Base-by-base conservation (phyloP, 2,329 filamentous ascomycete species). In the Phialocephala sp. region DNA sequence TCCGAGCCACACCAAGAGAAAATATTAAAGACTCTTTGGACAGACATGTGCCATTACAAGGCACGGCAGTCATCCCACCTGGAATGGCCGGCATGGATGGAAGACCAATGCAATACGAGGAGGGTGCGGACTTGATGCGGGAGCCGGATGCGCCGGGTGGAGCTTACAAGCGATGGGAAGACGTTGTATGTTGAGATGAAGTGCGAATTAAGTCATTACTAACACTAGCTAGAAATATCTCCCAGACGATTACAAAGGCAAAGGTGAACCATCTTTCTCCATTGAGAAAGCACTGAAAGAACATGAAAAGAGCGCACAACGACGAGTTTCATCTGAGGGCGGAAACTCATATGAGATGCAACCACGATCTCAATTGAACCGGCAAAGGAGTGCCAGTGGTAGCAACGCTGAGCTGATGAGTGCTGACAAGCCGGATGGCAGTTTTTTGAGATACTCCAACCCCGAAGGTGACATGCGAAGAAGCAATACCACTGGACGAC, bases 51-150 rank as follows among this genome's bases (percentile, higher is more conserved):
- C 94, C 94, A 0, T 81, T 97, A 0, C 91, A 96, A 74, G 94
- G 93, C 2, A 90, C 89, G 0, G 91, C 93, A 1, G 81, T 81
- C 20, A 85, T 95, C n/a, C 91, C 94, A 1, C 88, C 91, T 0
- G 93, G 94, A 24, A 79, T 84, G 71, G 79, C 79, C 1, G 93
- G 96, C 75, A 79, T 85, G 20, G 83, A 86, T 63, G 94, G 94
- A 2, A 84, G 87, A 61, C 80, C 85, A 12, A 92, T 96, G 82
- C 71, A 89, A 35, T 97, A 97, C 73, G 83, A 92, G 73, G 93
- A 97, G 74, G 93, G 93, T n/a, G 85, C 89, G 1, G 93, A 97
- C 74, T 82, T 97, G 76, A 93, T 94, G 90, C 84, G 89, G 59
- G 92, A 94, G 73, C 79, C 80, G 0, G 87, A 90, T 67, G 85